A percentile compares a stretch with the other conserved stretches of the same genome.
Evolutionary conservation across 2,329 filamentous ascomycete species (phyloP).

Genomic region (Chaetothyriales sp.): DNA sequence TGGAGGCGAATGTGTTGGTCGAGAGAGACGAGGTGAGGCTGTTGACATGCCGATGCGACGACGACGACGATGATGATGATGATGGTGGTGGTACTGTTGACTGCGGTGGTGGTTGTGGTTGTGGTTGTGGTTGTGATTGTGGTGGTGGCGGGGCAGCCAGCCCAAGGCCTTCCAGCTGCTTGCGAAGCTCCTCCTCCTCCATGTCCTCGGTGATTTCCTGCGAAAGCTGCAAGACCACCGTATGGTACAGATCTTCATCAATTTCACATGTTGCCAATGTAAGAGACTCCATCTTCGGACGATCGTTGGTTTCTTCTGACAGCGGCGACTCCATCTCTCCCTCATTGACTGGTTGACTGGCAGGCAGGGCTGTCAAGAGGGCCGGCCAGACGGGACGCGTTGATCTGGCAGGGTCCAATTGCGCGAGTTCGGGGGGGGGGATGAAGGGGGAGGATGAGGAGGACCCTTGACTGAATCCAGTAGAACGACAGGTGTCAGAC

Average conservation of each 20-base stretch:
- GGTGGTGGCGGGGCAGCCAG: constrained; percentile 23
- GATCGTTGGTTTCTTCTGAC: background rate
- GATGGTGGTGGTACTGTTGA: too few species aligned
- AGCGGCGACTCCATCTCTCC: background rate
- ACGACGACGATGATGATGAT: too few species aligned
- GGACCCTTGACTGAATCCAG: background rate
- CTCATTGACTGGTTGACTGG: too few species aligned
- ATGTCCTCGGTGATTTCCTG: constrained; percentile 25
- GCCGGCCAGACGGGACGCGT: too few species aligned
- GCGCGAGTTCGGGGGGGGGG: too few species aligned
- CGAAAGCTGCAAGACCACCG: constrained; percentile 22
- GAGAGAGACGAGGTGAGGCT: constrained; percentile 20
- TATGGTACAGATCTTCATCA: constrained; percentile 26
- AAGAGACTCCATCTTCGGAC: constrained; percentile 5
- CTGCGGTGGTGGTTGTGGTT: too few species aligned
- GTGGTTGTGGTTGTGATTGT: constrained; percentile 1
- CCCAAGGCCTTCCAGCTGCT: constrained; percentile 26
- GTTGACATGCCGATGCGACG: constrained; percentile 17
- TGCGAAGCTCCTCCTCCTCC: constrained; percentile 24
- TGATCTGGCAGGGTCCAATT: too few species aligned
- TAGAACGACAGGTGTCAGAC: background rate
- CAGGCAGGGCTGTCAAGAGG: too few species aligned
- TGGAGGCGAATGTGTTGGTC: constrained; percentile 13
- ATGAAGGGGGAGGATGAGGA: too few species aligned
- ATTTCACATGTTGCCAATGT: constrained; percentile 12